phyloP scores from a whole-genome alignment of 768 basidiomycete species.

The Auriscalpium microsporum region DNA sequence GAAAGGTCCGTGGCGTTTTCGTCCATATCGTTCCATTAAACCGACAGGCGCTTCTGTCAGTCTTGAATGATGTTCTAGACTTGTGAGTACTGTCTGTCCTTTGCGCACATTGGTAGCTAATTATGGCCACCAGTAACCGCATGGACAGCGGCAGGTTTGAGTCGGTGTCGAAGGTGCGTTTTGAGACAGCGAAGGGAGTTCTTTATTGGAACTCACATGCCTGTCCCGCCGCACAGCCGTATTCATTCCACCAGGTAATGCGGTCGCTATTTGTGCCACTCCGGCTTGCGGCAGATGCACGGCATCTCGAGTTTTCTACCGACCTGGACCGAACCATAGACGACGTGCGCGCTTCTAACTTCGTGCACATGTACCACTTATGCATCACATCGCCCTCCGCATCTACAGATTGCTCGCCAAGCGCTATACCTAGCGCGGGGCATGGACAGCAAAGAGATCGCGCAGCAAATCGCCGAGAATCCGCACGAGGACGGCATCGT shows the following conservation, averaged over 20 bases:
- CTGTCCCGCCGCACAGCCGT: slow-evolving; percentile 38
- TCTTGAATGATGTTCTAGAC: slow-evolving; percentile 73
- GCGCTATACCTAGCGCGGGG: slow-evolving; percentile 56
- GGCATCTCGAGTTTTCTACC: slow-evolving; percentile 56
- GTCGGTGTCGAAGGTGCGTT: slow-evolving; percentile 44
- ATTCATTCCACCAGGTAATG: slow-evolving; percentile 71
- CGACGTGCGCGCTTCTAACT: slow-evolving; percentile 28
- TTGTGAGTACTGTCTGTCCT: slow-evolving; percentile 40
- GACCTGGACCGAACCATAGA: slow-evolving; percentile 65
- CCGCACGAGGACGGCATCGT: slow-evolving; percentile 59
- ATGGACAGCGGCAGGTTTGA: slow-evolving; percentile 86
- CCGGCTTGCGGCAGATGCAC: slow-evolving; percentile 57
- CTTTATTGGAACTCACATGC: neutral
- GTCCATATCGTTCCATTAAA: slow-evolving; percentile 1
- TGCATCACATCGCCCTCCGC: neutral
- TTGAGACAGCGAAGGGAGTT: slow-evolving; percentile 2
- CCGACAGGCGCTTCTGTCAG: slow-evolving; percentile 24
- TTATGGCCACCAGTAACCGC: slow-evolving; percentile 44
- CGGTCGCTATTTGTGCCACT: slow-evolving; percentile 65
- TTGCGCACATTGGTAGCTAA: neutral
- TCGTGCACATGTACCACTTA: neutral
- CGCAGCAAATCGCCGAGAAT: slow-evolving; percentile 32
- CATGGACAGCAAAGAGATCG: slow-evolving; percentile 33
- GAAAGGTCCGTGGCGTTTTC: slow-evolving; percentile 41
- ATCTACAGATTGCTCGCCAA: slow-evolving; percentile 43